Evolutionary conservation across 2,329 filamentous ascomycete species (phyloP).

Genomic region (Pyricularia grisea): DNA sequence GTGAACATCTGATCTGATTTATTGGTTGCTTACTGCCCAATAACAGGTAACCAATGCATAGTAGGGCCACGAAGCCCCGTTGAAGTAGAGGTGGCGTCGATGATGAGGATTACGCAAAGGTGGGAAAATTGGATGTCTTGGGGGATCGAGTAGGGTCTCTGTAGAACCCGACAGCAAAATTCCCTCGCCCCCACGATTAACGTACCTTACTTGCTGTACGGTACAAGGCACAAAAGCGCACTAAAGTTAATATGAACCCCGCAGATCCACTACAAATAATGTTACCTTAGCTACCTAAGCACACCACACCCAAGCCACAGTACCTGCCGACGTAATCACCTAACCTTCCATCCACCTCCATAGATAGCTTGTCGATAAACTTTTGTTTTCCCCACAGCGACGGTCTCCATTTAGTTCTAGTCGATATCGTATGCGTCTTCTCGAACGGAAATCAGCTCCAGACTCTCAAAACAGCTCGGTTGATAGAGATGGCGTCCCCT

Average conservation of each 20-base stretch:
- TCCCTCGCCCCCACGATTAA: too few relatives aligned
- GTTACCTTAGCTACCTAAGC: too few relatives aligned
- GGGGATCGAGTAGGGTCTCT: too few relatives aligned
- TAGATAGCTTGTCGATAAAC: neutral
- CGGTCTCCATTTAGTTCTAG: neutral
- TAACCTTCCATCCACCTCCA: neutral
- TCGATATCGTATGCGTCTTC: neutral
- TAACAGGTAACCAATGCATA: too few relatives aligned
- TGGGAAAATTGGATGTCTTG: neutral
- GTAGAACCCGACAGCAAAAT: too few relatives aligned
- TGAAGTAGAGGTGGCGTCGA: too few relatives aligned
- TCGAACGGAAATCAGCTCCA: neutral
- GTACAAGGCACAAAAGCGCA: neutral
- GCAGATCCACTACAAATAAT: neutral
- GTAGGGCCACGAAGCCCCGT: too few relatives aligned
- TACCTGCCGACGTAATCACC: neutral
- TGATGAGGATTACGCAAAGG: too few relatives aligned
- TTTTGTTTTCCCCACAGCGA: too few relatives aligned
- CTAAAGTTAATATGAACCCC: neutral
- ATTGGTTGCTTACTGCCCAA: neutral
- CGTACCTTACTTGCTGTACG: neutral
- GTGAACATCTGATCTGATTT: neutral
- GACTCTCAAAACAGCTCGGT: neutral
- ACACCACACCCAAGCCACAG: neutral
- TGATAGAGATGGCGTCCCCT: neutral